Evolutionary conservation across 169 alveolate species (phyloP), one percentile per base, ranked within the genome.

Genomic region (Eimeria zaria): DNA sequence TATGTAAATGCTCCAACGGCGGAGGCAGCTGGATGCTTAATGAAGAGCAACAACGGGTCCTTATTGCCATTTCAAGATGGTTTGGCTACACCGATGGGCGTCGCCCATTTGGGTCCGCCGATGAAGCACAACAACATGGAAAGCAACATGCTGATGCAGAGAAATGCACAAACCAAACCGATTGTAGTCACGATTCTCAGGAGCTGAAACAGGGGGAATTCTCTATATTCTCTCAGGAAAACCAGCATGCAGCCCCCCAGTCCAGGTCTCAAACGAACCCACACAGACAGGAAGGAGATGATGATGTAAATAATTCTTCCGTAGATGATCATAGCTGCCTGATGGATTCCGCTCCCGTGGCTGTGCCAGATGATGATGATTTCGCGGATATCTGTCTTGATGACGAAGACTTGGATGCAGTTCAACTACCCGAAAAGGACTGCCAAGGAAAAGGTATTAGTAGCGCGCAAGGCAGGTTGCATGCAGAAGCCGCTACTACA

Each of bases 61-160:
- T 89, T 5, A 60, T 67, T 22, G 95, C 89, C 30, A 53, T 71
- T 36, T 46, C 87, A 12, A 24, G 95, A 30, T 89, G 95, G 95
- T 71, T 89, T 62, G 76, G 55, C 44, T 89, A 69, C 76, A 30
- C 74, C 73, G 88, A 89, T 39, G 95, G 88, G 74, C 58, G 88
- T 27, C 87, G 88, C 58, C 95, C 95, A 8, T 89, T 89, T 46
- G 87, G 30, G 39, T 24, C 51, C 69, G 60, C 48, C 1, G 88
- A 33, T 1, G 67, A n/a, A n/a, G 27, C 16, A 3, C 64, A 41
- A 41, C 48, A 16, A 2, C 81, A 33, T 60, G 93, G n/a, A 18
- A 44, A 87, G 22, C 36, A 36, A 2, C 69, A 41, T 30, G 81
- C 41, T 11, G 44, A 51, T 44, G 36, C 84, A 64, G 94, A 30